Percentiles rank a stretch among this genome's conserved stretches.
Evolutionary conservation across 73 alveolate species (phyloP).

Genomic region (Tetrahymena thermophila): DNA sequence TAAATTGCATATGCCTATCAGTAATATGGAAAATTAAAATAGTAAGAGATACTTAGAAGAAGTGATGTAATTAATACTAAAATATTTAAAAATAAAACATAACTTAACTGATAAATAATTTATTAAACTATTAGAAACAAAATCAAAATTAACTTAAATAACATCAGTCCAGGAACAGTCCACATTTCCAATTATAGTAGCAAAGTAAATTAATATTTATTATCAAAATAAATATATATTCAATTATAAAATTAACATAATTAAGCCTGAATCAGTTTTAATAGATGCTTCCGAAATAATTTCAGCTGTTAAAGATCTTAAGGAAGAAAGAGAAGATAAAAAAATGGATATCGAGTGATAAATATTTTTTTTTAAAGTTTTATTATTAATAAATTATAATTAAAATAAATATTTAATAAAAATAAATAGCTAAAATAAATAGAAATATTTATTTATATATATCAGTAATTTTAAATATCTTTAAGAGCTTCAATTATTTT

Average conservation of each 20-base stretch:
- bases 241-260: not conserved
- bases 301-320: not conserved
- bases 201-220: not conserved
- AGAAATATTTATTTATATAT: no score
- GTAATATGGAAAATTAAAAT: slow-evolving; percentile 96
- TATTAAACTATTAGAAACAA: not conserved
- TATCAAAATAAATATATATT: not conserved
- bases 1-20: slow-evolving; percentile 81
- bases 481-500: no score
- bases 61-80: not conserved
- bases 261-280: not conserved
- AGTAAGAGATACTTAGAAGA: slow-evolving; percentile 57
- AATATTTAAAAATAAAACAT: not conserved
- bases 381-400: no score
- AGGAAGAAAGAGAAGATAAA: not conserved
- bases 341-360: not conserved
- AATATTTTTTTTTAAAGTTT: not conserved
- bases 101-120: not conserved
- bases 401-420: no score
- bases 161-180: not conserved
- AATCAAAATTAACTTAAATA: not conserved
- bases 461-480: not conserved
- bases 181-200: not conserved
- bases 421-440: no score
- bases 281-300: not conserved